These are phyloP conservation scores for Coniella lustricola DNA, from an alignment of 2,329 filamentous ascomycete genomes.

Conservation along the genomic window DNA sequence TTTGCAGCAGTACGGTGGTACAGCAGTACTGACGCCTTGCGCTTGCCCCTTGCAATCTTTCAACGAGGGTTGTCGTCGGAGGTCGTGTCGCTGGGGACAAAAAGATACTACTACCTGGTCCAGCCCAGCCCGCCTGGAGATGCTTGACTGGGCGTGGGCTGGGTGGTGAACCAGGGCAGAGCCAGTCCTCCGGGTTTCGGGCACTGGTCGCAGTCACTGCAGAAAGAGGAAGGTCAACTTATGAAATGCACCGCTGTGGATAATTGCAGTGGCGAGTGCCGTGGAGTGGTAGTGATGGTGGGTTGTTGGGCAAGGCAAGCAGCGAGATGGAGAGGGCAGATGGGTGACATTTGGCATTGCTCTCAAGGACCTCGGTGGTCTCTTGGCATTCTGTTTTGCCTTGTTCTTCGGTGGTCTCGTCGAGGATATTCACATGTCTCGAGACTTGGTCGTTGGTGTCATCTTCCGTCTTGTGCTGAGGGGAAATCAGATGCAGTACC, in stretches of 20 bases:
- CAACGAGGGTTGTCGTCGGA: background rate
- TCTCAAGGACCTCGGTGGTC: too few relatives aligned
- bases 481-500: background rate
- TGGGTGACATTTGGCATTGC: too few relatives aligned
- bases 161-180: too few relatives aligned
- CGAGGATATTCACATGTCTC: conserved; percentile 1
- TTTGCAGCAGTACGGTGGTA: too few relatives aligned
- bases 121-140: too few relatives aligned
- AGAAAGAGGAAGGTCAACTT: background rate
- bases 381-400: too few relatives aligned
- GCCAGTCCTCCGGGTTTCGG: too few relatives aligned
- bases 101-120: background rate
- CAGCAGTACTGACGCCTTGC: too few relatives aligned
- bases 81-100: too few relatives aligned
- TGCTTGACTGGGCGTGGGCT: too few relatives aligned
- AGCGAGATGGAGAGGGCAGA: too few relatives aligned
- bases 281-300: background rate
- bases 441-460: background rate
- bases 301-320: background rate
- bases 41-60: background rate
- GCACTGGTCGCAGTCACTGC: background rate
- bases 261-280: background rate
- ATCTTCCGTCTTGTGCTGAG: background rate
- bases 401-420: too few relatives aligned
- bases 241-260: background rate